These are phyloP conservation scores for Leccinum obscurum DNA, from an alignment of 768 basidiomycete genomes.

Conservation along the genomic window DNA sequence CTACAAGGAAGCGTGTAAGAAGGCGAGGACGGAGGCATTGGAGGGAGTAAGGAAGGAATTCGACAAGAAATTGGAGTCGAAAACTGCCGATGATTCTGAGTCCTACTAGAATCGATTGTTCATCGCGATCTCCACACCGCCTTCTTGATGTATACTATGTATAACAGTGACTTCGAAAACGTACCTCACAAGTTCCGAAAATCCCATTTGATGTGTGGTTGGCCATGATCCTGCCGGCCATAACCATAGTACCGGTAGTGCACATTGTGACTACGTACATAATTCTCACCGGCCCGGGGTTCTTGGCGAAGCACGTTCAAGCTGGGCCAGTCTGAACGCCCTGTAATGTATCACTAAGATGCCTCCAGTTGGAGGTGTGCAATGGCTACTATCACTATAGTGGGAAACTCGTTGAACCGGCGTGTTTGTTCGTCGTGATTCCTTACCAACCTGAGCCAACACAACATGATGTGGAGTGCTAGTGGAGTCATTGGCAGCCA, in stretches of 20 bases:
- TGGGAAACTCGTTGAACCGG: not conserved
- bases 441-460: not conserved
- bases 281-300: not conserved
- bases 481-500: not conserved
- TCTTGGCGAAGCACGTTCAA: not conserved
- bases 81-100: not conserved
- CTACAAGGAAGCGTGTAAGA: slow-evolving; percentile 20
- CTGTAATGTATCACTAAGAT: not conserved
- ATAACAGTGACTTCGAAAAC: not conserved
- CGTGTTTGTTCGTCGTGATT: not conserved
- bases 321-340: not conserved
- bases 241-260: not conserved
- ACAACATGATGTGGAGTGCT: not conserved
- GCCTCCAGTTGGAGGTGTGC: not conserved
- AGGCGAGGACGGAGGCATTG: slow-evolving; percentile 12
- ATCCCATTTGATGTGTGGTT: not conserved
- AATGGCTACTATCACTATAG: not conserved
- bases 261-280: not conserved
- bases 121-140: not conserved
- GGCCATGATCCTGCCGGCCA: not conserved
- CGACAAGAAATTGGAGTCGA: slow-evolving; percentile 4
- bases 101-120: not conserved
- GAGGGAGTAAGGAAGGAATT: slow-evolving; percentile 11
- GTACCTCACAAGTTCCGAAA: not conserved
- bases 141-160: not conserved